Base-by-base conservation (phyloP, 495 filamentous ascomycete genomes). In the Astrothelium subdiscretum region DNA sequence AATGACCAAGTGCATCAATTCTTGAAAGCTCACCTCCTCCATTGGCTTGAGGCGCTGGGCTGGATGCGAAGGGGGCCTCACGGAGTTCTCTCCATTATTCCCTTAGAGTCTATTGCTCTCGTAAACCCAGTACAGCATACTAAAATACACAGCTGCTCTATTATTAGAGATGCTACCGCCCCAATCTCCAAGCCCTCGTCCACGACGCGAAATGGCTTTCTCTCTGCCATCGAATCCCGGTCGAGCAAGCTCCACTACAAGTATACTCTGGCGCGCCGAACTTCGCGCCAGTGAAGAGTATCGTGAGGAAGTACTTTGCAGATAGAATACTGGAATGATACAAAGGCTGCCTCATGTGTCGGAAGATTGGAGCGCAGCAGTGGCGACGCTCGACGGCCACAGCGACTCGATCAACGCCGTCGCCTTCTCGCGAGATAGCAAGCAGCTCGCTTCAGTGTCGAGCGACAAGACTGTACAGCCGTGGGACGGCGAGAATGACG, bases 121-220 rank as follows among this genome's bases (percentile, higher is more conserved):
- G 60, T 62, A 63, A 54, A 35, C 27, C 18, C 24, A 48, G 32
- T 24, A 40, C 22, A 27, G 15, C 44, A 31, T 40, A 10, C 12
- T 63, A 24, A 63, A 40, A 51, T 51, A 35, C 15, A 22, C 1
- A 18, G 27, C 8, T 4, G 31, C 31, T 48, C 8, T 10, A 48
- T 20, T 3, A 13, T 13, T 6, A 63, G 38, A 8, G 1, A 5
- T n/a, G 12, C 15, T 13, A 54, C 57, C 32, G 38, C 38, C 32
- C 32, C 8, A 1, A 43, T n/a, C 35, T 74, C 13, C 57, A 63
- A 8, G 32, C 63, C 8, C 69, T 74, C 24, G 63, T 74, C 29
- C 57, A 67, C 57, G 73, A 78, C 60, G 68, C 67, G 0, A 63
- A 32, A 31, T 65, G 71, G 22, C 73, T 79, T 59, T 64, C 73